phyloP scores from a whole-genome alignment of 257 asterid species.

The Plectranthus barbatus region DNA sequence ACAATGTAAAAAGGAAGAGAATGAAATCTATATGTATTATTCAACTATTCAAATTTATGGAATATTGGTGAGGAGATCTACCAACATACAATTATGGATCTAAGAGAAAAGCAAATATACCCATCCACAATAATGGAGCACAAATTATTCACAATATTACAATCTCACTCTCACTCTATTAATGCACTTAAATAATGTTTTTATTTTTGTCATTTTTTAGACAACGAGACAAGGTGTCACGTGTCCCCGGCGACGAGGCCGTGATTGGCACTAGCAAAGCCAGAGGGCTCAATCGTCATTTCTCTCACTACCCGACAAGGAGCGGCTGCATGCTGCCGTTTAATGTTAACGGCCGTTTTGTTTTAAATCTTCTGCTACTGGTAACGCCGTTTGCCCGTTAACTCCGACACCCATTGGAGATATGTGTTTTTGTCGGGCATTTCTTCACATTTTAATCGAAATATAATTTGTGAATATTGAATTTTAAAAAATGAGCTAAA shows the following conservation, averaged over 20 bases:
- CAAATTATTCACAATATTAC: no score
- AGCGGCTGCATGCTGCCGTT: not conserved
- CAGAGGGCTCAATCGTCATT: not conserved
- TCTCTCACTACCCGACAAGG: not conserved
- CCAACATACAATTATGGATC: not conserved
- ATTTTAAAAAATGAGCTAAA: no score
- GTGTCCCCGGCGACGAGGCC: not conserved
- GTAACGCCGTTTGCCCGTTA: not conserved
- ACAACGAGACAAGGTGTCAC: slow-evolving; percentile 5
- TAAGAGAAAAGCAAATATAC: not conserved
- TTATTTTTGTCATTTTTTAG: slow-evolving; percentile 12
- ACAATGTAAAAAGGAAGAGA: no score
- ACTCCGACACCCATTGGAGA: not conserved
- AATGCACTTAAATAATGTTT: not conserved
- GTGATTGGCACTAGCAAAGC: slow-evolving; percentile 6
- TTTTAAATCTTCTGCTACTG: no score
- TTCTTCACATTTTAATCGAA: no score
- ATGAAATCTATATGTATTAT: no score
- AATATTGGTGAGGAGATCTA: not conserved
- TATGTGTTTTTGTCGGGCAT: no score
- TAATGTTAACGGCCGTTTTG: slow-evolving; percentile 3
- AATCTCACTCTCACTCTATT: not conserved
- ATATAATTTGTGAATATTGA: no score
- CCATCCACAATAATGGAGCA: slow-evolving; percentile 4
- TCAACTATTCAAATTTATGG: no score